Conservation (phyloP, 2,329 filamentous ascomycete genomes). For the Apiospora aurea region DNA sequence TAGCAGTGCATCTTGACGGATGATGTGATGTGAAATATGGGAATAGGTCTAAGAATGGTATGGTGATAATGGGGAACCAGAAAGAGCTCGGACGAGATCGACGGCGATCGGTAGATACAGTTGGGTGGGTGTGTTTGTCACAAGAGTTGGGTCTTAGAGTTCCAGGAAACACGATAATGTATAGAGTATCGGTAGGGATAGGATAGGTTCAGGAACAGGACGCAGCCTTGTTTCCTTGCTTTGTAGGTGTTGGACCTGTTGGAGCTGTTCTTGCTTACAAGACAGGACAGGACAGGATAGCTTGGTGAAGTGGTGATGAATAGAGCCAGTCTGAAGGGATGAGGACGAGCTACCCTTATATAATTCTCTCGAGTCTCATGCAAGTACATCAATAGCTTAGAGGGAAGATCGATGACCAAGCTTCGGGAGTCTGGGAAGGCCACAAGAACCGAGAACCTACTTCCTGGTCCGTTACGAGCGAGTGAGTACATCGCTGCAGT, state of each 20-base stretch:
- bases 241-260: neutral
- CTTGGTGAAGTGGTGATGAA: neutral
- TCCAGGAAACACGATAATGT: no score
- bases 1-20: conserved; percentile 37
- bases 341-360: conserved; percentile 12
- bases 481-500: neutral
- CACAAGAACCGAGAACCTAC: conserved; percentile 16
- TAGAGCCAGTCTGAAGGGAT: neutral
- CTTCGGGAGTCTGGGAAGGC: conserved; percentile 4
- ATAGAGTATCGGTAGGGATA: conserved; percentile 6
- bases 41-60: neutral
- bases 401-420: conserved; percentile 7
- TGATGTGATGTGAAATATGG: conserved; percentile 28
- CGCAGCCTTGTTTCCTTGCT: conserved; percentile 8
- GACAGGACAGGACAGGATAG: neutral
- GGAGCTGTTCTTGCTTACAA: neutral
- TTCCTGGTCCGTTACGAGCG: conserved; percentile 4
- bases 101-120: neutral
- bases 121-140: neutral
- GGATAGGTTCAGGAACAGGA: neutral
- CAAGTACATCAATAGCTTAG: neutral
- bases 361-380: neutral
- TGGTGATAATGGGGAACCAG: neutral
- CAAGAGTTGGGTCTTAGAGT: neutral
- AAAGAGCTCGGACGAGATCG: conserved; percentile 6